These are phyloP conservation scores for Oenanthe javanica DNA, from an alignment of 140 eudicot species.

Conservation along the genomic window DNA sequence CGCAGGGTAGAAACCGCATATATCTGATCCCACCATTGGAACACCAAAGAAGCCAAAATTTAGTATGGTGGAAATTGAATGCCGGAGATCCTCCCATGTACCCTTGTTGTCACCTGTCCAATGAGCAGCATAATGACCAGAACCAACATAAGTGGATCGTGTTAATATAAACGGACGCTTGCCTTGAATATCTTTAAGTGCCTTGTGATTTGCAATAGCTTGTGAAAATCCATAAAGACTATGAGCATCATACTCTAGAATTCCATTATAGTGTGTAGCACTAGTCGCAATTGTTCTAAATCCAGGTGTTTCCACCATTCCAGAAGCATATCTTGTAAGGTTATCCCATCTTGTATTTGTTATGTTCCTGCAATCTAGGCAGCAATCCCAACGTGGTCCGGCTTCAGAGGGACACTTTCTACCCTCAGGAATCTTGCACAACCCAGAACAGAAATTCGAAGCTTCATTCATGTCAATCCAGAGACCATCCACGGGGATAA, in stretches of 20 bases:
- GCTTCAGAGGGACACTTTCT: neutral
- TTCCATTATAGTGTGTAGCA: neutral
- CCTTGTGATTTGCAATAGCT: slow-evolving; percentile 3
- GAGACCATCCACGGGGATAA: neutral
- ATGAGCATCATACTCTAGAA: slow-evolving; percentile 1
- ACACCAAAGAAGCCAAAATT: neutral
- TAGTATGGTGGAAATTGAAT: neutral
- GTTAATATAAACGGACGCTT: neutral
- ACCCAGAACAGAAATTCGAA: neutral
- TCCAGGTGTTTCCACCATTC: neutral
- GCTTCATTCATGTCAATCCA: slow-evolving; percentile 3
- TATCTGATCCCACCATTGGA: neutral
- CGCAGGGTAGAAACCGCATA: slow-evolving; percentile 5
- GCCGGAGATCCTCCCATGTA: neutral
- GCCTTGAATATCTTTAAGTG: neutral
- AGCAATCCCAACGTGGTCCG: neutral
- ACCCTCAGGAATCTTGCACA: neutral
- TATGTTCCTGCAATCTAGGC: neutral
- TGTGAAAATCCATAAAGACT: slow-evolving; percentile 4
- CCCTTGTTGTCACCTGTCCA: neutral
- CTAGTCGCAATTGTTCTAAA: neutral
- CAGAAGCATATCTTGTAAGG: slow-evolving; percentile 5
- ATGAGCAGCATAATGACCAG: neutral
- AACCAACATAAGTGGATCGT: neutral
- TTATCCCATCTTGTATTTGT: neutral